Base-by-base conservation (phyloP, 139 green algal genomes). In the Chlorella sorokiniana region DNA sequence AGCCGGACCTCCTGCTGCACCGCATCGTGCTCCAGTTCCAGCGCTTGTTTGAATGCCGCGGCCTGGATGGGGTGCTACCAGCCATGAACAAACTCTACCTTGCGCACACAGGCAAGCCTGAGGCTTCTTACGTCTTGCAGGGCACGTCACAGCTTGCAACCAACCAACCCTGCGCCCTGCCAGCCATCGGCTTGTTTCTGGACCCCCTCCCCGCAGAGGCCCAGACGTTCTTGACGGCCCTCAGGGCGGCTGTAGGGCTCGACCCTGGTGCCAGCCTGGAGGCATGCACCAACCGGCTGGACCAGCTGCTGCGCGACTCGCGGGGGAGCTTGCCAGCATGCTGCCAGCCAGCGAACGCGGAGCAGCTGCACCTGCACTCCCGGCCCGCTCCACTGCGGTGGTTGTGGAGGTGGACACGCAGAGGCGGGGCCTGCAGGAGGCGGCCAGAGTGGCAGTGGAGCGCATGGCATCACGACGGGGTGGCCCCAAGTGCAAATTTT, bases 11-110 rank as follows among this genome's bases (percentile, higher is more conserved):
- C 11, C 78, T 83, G 18, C 59, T 83, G 37, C 54, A 83, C 48
- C 78, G 67, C 64, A 83, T 83, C 65, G 51, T 61, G n/a, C 48
- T 44, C 25, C 78, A 83, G 48, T 83, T 83, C 78, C 78, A 83
- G 67, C 41, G 51, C 27, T 67, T 83, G 51, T 83, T 83, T 69
- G 51, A 16, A 35, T 83, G 78, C 78, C 48, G 37, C 31, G 27
- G 25, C 48, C 79, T 84, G 41, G 69, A 79, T 69, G 79, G 79
- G 5, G 52, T 78, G 40, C 79, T 84, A 69, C 79, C 79, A 0
- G 52, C 51, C 38, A 84, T 84, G 79, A 78, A 79, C 79, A 63
- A 64, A 27, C 41, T 84, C 3, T 71, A 72, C 31, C 23, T 72
- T n/a, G 38, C 56, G n/a, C 79, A 79, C 31, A 54, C 73, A 38